Evolutionary conservation across 768 basidiomycete genomes (phyloP).

Genomic region (Suillus bovinus): DNA sequence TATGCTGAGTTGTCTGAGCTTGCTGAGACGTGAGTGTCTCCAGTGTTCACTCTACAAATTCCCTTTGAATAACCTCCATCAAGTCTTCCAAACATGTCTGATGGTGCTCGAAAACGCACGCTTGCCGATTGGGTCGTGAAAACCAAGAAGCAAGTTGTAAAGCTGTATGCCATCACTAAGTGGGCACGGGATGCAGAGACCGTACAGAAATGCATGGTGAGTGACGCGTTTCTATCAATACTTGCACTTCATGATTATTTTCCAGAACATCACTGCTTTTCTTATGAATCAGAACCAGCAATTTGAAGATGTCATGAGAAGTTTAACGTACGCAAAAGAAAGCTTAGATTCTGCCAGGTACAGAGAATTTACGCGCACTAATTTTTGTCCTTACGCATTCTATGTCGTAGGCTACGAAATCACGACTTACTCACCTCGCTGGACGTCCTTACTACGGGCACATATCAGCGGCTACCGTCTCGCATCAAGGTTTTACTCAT

Average conservation of each 20-base stretch:
- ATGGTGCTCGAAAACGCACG: slow-evolving; percentile 73
- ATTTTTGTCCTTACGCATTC: not conserved
- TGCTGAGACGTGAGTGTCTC: slow-evolving; percentile 73
- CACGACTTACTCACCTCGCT: slow-evolving; percentile 92
- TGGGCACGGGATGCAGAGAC: slow-evolving; percentile 86
- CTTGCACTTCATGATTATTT: slow-evolving; percentile 5
- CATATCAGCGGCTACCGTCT: slow-evolving; percentile 81
- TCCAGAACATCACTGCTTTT: slow-evolving; percentile 84
- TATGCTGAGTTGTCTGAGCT: slow-evolving; percentile 83
- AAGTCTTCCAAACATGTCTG: slow-evolving; percentile 82
- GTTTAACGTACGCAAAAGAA: slow-evolving; percentile 65
- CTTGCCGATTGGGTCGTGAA: slow-evolving; percentile 90
- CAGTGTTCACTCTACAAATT: slow-evolving; percentile 9
- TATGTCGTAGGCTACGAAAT: slow-evolving; percentile 70
- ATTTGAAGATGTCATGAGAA: slow-evolving; percentile 68
- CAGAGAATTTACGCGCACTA: slow-evolving; percentile 15
- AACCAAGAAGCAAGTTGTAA: slow-evolving; percentile 87
- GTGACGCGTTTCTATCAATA: not conserved
- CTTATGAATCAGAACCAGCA: slow-evolving; percentile 84
- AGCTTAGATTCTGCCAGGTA: slow-evolving; percentile 79
- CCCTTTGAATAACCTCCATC: slow-evolving; percentile 4
- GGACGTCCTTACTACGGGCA: slow-evolving; percentile 84
- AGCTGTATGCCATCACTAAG: slow-evolving; percentile 82
- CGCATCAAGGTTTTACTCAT: slow-evolving; percentile 63
- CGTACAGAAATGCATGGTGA: slow-evolving; percentile 85